phyloP scores from a whole-genome alignment of 495 filamentous ascomycete species.

The Annulohypoxylon moriforme region DNA sequence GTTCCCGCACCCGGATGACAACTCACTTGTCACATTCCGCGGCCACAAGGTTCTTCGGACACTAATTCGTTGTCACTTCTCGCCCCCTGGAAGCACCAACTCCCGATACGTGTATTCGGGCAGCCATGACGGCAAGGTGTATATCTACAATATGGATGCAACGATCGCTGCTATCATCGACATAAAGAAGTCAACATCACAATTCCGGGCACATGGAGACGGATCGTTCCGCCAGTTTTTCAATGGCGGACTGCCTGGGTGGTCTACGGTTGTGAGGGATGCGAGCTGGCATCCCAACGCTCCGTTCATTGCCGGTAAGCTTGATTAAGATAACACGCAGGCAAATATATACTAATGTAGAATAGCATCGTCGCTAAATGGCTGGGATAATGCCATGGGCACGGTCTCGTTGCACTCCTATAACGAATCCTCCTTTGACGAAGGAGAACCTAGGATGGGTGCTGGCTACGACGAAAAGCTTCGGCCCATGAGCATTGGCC shows the following conservation, averaged over 20 bases:
- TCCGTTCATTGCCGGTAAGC: constrained; percentile 85
- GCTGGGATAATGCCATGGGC: constrained; percentile 72
- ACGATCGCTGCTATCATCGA: constrained; percentile 85
- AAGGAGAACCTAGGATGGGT: constrained; percentile 71
- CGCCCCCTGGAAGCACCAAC: constrained; percentile 86
- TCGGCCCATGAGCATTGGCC: constrained; percentile 11
- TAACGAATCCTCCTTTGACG: constrained; percentile 74
- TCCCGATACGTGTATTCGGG: constrained; percentile 94
- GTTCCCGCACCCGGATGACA: constrained; percentile 84
- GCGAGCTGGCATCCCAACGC: constrained; percentile 95
- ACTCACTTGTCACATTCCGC: constrained; percentile 90
- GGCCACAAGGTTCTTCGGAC: constrained; percentile 90
- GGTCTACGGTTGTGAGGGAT: constrained; percentile 90
- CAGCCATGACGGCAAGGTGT: constrained; percentile 86
- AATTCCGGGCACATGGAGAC: constrained; percentile 5
- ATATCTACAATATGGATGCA: constrained; percentile 93
- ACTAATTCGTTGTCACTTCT: constrained; percentile 95
- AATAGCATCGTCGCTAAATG: constrained; percentile 83
- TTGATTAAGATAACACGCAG: background rate
- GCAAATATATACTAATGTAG: background rate
- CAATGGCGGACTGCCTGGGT: constrained; percentile 53
- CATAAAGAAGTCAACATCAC: constrained; percentile 72
- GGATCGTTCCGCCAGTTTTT: constrained; percentile 45
- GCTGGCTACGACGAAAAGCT: constrained; percentile 65
- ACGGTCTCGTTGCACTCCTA: constrained; percentile 82